Evolutionary conservation across 345 rosid genomes (phyloP).

Genomic region (Noccaea caerulescens): DNA sequence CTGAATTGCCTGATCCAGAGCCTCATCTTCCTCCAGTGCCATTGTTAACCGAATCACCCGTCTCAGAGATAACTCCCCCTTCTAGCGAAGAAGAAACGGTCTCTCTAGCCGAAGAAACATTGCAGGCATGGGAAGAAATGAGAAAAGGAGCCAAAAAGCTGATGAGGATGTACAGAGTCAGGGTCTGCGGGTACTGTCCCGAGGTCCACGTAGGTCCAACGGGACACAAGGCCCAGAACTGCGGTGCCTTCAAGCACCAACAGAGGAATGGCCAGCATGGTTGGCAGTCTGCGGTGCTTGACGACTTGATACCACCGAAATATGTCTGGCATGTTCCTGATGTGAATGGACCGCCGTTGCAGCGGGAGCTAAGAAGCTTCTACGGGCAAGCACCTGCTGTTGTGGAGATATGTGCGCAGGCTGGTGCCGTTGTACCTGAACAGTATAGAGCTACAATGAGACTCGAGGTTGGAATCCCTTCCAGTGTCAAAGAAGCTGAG

Average conservation of each 20-base stretch:
- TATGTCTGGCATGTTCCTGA: slow-evolving; percentile 96
- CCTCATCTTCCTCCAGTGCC: slow-evolving; percentile 59
- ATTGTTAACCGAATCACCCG: slow-evolving; percentile 59
- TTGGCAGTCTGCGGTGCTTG: slow-evolving; percentile 87
- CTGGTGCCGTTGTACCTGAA: slow-evolving; percentile 79
- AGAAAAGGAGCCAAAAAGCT: slow-evolving; percentile 79
- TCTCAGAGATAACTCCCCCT: slow-evolving; percentile 62
- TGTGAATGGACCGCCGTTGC: slow-evolving; percentile 67
- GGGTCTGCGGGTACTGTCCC: slow-evolving; percentile 97
- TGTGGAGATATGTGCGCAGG: slow-evolving; percentile 86
- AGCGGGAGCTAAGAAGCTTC: slow-evolving; percentile 66
- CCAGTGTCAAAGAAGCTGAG: slow-evolving; percentile 77
- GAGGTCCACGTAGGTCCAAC: slow-evolving; percentile 90
- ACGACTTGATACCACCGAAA: slow-evolving; percentile 90
- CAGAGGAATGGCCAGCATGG: slow-evolving; percentile 97
- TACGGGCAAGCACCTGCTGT: slow-evolving; percentile 94
- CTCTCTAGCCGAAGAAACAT: slow-evolving; percentile 76
- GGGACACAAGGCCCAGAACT: slow-evolving; percentile 94
- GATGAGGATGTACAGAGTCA: slow-evolving; percentile 79
- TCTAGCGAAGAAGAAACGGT: slow-evolving; percentile 58
- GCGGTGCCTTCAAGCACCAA: slow-evolving; percentile 94
- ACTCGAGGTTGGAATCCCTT: slow-evolving; percentile 87
- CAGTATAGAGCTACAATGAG: slow-evolving; percentile 90
- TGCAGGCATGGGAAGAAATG: slow-evolving; percentile 77
- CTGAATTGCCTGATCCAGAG: slow-evolving; percentile 76